phyloP scores from a whole-genome alignment of 2,329 filamentous ascomycete species.

The Cytospora piceicola region DNA sequence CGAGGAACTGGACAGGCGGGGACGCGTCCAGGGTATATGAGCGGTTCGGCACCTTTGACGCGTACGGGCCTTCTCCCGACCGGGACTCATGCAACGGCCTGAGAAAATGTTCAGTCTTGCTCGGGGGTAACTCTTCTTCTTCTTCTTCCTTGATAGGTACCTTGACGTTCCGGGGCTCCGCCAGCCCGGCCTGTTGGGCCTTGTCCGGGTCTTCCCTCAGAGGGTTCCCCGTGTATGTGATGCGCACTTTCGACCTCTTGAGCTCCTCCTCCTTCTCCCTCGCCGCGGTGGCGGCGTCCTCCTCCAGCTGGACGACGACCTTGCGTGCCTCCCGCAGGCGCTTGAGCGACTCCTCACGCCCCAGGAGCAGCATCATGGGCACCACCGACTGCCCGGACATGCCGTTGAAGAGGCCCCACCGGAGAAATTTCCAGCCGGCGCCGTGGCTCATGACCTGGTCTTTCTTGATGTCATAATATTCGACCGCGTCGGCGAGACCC shows the following conservation, averaged over 20 bases:
- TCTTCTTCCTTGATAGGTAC: not conserved
- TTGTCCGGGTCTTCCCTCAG: too few species aligned
- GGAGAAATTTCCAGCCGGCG: constrained; percentile 36
- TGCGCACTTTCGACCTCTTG: not conserved
- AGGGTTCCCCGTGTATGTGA: not conserved
- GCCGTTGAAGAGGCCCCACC: constrained; percentile 39
- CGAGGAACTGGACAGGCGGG: constrained; percentile 6
- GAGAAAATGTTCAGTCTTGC: constrained; percentile 7
- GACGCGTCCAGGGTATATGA: not conserved
- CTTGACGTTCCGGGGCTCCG: constrained; percentile 15
- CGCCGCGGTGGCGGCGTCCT: not conserved
- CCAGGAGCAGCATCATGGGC: constrained; percentile 37
- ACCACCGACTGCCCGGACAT: constrained; percentile 35
- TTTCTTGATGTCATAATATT: constrained; percentile 22
- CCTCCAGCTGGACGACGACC: constrained; percentile 8
- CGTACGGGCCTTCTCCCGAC: constrained; percentile 15
- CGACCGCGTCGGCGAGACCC: constrained; percentile 16
- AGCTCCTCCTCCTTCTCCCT: not conserved
- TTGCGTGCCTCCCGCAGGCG: constrained; percentile 32
- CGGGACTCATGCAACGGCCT: constrained; percentile 8
- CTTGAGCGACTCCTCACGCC: constrained; percentile 36
- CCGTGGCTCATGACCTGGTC: constrained; percentile 17
- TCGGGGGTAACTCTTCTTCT: not conserved
- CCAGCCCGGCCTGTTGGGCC: not conserved
- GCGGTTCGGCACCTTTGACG: not conserved